Evolutionary conservation across 805 yeast genomes (phyloP).

Genomic region (Ogataea ganodermae): DNA sequence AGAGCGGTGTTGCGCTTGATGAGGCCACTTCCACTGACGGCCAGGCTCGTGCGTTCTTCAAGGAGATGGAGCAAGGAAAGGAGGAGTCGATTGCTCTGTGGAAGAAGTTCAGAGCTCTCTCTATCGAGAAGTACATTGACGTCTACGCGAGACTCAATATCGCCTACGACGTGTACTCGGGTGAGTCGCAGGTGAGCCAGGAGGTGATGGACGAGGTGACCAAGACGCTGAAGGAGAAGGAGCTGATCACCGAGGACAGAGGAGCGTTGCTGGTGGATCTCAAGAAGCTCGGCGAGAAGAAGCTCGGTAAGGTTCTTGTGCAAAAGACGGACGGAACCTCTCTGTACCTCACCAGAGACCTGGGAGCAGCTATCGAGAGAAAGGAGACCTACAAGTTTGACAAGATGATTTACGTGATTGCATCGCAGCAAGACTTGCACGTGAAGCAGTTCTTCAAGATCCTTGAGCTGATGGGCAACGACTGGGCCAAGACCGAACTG

Average conservation of each 20-base stretch:
- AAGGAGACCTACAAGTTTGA: conserved; percentile 81
- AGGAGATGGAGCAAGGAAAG: conserved; percentile 92
- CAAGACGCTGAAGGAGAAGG: conserved; percentile 61
- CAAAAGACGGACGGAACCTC: conserved; percentile 96
- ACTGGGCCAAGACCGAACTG: conserved; percentile 72
- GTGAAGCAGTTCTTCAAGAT: conserved; percentile 92
- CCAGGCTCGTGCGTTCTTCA: conserved; percentile 85
- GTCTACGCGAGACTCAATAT: conserved; percentile 94
- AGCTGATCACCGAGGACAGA: conserved; percentile 77
- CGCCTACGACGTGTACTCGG: conserved; percentile 83
- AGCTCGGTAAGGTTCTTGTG: conserved; percentile 88
- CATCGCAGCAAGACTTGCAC: conserved; percentile 95
- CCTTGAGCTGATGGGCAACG: conserved; percentile 83
- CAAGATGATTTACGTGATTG: conserved; percentile 94
- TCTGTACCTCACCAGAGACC: conserved; percentile 90
- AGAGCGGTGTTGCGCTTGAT: conserved; percentile 51
- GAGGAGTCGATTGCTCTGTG: conserved; percentile 73
- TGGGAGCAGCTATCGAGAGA: conserved; percentile 95
- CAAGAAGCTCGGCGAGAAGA: conserved; percentile 75
- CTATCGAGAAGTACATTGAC: conserved; percentile 79
- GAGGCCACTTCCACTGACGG: conserved; percentile 63
- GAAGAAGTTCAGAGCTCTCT: conserved; percentile 86
- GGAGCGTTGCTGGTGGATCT: conserved; percentile 91
- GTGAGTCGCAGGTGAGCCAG: conserved; percentile 90
- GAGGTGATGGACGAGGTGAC: conserved; percentile 69